Conservation (phyloP, 495 filamentous ascomycete species). For the Beverwykella pulmonaria region DNA sequence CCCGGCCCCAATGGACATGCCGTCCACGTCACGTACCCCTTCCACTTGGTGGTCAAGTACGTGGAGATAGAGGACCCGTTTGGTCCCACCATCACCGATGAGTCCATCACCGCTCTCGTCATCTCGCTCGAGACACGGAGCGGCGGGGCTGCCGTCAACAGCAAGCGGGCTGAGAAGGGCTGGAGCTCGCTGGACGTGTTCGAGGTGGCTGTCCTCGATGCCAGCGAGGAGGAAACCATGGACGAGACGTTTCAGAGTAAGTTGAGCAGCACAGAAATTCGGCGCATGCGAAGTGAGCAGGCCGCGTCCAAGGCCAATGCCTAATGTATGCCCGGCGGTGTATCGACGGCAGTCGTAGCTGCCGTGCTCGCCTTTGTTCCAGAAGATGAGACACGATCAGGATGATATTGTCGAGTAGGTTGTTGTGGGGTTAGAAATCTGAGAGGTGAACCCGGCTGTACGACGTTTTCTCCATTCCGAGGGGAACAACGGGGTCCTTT, state of each 20-base stretch:
- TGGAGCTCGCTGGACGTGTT: constrained; percentile 78
- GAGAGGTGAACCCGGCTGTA: background rate
- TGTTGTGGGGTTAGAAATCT: background rate
- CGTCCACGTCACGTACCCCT: constrained; percentile 53
- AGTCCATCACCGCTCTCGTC: constrained; percentile 75
- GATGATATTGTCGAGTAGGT: background rate
- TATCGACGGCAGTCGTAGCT: background rate
- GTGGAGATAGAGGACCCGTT: constrained; percentile 86
- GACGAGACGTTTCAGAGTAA: constrained; percentile 72
- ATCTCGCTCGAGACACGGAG: constrained; percentile 87
- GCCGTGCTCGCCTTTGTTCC: background rate
- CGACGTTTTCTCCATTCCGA: too few species aligned
- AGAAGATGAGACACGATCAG: constrained; percentile 20
- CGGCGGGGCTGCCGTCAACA: constrained; percentile 83
- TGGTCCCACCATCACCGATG: constrained; percentile 87
- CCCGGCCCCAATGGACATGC: constrained; percentile 57
- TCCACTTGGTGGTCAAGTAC: constrained; percentile 63
- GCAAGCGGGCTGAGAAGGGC: constrained; percentile 72
- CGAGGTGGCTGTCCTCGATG: constrained; percentile 88
- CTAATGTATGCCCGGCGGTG: constrained; percentile 9
- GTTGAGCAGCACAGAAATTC: constrained; percentile 77
- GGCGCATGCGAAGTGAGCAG: constrained; percentile 52
- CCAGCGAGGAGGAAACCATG: constrained; percentile 56
- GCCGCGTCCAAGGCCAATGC: constrained; percentile 1
- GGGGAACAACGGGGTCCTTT: too few species aligned